Evolutionary conservation across 2,329 filamentous ascomycete species (phyloP), one percentile per base, ranked within the genome.

Genomic region (Hypoxylon sp.): DNA sequence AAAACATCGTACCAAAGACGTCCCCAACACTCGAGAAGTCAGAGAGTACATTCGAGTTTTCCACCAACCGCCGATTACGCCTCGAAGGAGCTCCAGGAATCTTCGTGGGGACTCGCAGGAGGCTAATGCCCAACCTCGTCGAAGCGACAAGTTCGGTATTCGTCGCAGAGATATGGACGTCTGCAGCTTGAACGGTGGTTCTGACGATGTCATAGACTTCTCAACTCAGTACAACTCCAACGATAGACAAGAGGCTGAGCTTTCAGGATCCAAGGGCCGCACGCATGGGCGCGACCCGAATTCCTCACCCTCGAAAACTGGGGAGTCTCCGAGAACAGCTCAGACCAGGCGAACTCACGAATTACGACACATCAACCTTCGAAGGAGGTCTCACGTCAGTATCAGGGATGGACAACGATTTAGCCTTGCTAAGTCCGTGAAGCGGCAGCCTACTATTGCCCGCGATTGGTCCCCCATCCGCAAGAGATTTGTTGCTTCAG

Each of bases 391-490:
- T 1, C 86, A 89, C 74, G 81, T 88, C 71, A 89, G 86, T 70
- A 78, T 89, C 10, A 79, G 78, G 48, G 85, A 84, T 48, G 78
- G 80, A 8, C 81, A 85, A 68, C 81, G 79, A 1, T 87, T 89
- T 77, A 88, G 82, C 68, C 77, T 89, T 57, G 79, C 82, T 48
- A 83, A 82, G 68, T 85, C 85, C 5, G 86, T 90, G 72, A 87
- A 85, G 68, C 84, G 87, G 26, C 87, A 90, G 65, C 88, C 90
- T 0, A 88, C 89, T 0, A 89, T 93, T 73, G 91, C 92, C 31
- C 86, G 92, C 75, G 91, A 94, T 73, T 95, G 88, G 92, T 88
- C 87, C 11, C 83, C 85, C 6, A 77, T 80, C 19, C 88, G 91
- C 70, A 95, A 94, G 78, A 83, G 91, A 65, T 87, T 92, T 67